Base-by-base conservation (phyloP, 257 asterid genomes). In the Solanum stenotomum region DNA sequence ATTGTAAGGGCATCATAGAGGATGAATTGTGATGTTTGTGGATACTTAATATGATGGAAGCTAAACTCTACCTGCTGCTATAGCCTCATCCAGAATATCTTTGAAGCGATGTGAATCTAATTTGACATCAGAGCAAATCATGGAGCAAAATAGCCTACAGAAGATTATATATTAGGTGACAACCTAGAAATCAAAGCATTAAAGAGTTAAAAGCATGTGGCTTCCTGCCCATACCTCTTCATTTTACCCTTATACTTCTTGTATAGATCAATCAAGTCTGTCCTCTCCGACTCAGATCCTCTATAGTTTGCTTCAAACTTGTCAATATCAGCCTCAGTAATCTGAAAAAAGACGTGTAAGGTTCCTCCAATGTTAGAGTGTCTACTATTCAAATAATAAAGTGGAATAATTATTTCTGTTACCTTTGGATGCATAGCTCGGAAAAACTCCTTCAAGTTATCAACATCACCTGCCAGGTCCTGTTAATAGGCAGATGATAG, bases 91-190 rank as follows among this genome's bases (percentile, higher is more conserved):
- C 87, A 97, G 92, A 75, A 93, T 89, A 92, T 95, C 98, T 93
- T 94, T 97, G 95, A 93, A 97, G 90, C 99, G 97, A 87, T 97
- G 99, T 67, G 99, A 95, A 91, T 97, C 99, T 85, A 97, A 91
- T 91, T 92, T 86, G 37, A 94, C 46, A 89, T 95, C 98, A 25
- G 99, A 97, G 94, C 99, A 97, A 84, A 95, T 88, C 99, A 97
- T 94, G 94, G 96, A 94, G 94, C 97, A 95, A 92, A 95, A 97
- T 71, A 97, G 93, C 95, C 99, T 95, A 94, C 85, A 44, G 70
- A 37, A 33, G 70, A 71, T 20, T 5, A 37, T 7, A 9, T 44
- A 81, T 49, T 81, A 81, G 29, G 70, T 81, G 44, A 14, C 42
- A 8, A 29, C 70, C 68, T 49, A 81, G 29, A 81, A 46, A 81